These are phyloP conservation scores for Gamsiella multidivaricata DNA, from an alignment of 192 early-diverging fungal genomes.

Conservation along the genomic window DNA sequence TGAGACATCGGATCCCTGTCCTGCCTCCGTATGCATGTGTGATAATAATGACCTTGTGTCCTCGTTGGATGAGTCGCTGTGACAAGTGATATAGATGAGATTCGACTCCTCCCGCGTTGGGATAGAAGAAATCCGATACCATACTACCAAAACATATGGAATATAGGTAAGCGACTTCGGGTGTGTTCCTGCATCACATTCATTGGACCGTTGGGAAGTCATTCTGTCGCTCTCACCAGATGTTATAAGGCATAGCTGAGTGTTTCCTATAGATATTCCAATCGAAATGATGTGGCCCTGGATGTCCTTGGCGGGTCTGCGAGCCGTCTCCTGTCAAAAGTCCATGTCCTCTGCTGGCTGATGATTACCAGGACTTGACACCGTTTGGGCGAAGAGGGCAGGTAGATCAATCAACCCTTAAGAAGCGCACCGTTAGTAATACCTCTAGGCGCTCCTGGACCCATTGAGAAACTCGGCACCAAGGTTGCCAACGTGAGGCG, in stretches of 20 bases:
- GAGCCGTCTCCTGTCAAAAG: not conserved
- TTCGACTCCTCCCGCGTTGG: slow-evolving; percentile 96
- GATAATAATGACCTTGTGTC: slow-evolving; percentile 95
- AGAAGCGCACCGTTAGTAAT: too few relatives aligned
- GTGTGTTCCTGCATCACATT: not conserved
- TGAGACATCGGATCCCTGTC: slow-evolving; percentile 89
- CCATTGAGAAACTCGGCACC: too few relatives aligned
- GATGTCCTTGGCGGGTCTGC: not conserved
- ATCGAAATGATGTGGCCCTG: not conserved
- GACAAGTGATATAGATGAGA: slow-evolving; percentile 93
- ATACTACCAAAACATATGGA: slow-evolving; percentile 64
- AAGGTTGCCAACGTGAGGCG: too few relatives aligned
- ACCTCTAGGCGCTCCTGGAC: too few relatives aligned
- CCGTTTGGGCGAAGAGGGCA: too few relatives aligned
- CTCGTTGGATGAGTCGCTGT: slow-evolving; percentile 86
- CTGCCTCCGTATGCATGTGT: slow-evolving; percentile 90
- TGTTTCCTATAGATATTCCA: not conserved
- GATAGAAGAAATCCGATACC: slow-evolving; percentile 98
- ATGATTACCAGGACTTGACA: too few relatives aligned
- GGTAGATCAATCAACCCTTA: too few relatives aligned
- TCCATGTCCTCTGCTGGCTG: too few relatives aligned
- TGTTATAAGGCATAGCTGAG: slow-evolving; percentile 44
- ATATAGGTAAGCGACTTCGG: not conserved
- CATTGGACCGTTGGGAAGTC: not conserved
- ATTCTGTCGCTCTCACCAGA: slow-evolving; percentile 24